phyloP scores from a whole-genome alignment of 805 yeast genomes.

The Saturnispora dispora region DNA sequence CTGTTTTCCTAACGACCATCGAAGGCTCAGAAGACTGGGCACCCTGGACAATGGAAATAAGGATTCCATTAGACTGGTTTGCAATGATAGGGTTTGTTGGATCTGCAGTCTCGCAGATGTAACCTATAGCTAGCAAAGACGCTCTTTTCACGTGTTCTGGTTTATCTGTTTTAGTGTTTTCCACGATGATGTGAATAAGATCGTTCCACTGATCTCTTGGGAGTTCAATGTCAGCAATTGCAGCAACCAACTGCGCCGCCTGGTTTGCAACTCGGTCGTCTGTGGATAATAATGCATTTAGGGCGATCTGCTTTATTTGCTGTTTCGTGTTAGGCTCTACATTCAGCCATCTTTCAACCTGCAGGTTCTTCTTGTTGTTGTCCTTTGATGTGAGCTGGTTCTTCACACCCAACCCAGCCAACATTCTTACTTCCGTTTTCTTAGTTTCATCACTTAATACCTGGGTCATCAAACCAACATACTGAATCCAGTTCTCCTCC shows the following conservation, averaged over 20 bases:
- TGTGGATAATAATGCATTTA: slow-evolving; percentile 54
- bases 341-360: slow-evolving; percentile 66
- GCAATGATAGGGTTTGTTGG: slow-evolving; percentile 69
- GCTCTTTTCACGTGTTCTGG: slow-evolving; percentile 79
- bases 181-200: slow-evolving; percentile 73
- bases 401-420: slow-evolving; percentile 83
- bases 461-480: slow-evolving; percentile 57
- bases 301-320: slow-evolving; percentile 56
- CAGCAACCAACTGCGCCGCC: slow-evolving; percentile 90
- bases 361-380: slow-evolving; percentile 42
- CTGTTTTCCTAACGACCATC: slow-evolving; percentile 71
- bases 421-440: slow-evolving; percentile 75
- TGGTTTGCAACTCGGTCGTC: slow-evolving; percentile 76
- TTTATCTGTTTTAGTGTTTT: slow-evolving; percentile 71
- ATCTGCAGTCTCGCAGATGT: slow-evolving; percentile 91
- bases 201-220: slow-evolving; percentile 86
- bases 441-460: slow-evolving; percentile 58
- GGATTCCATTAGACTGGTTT: slow-evolving; percentile 81
- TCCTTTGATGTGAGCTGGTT: slow-evolving; percentile 85
- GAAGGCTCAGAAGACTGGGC: slow-evolving; percentile 79
- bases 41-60: slow-evolving; percentile 95
- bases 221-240: slow-evolving; percentile 92
- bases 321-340: slow-evolving; percentile 46
- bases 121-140: slow-evolving; percentile 83
- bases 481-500: slow-evolving; percentile 66